These are phyloP conservation scores for Tylopilus sp. DNA, from an alignment of 768 basidiomycete species.

Conservation along the genomic window DNA sequence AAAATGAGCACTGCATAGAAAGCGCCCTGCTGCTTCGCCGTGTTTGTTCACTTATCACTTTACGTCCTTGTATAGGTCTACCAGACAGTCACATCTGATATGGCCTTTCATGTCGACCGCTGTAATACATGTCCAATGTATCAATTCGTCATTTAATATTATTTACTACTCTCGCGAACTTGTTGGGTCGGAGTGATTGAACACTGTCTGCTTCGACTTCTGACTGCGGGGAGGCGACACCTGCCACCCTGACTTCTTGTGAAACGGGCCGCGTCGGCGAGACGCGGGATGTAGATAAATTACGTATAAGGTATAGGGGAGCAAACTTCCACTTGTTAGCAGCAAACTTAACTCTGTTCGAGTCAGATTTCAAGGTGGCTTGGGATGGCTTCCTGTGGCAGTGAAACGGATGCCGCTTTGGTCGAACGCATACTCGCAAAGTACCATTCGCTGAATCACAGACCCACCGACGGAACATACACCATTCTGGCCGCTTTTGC, in stretches of 20 bases:
- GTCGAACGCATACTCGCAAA: conserved; percentile 38
- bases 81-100: conserved; percentile 10
- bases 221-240: conserved; percentile 7
- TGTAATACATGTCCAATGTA: conserved; percentile 26
- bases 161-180: conserved; percentile 14
- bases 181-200: conserved; percentile 3
- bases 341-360: neutral
- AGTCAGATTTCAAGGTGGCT: no score
- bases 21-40: conserved; percentile 1
- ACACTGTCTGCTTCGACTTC: conserved; percentile 5
- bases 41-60: conserved; percentile 8
- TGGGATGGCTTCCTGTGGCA: conserved; percentile 7
- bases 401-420: conserved; percentile 23
- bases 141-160: conserved; percentile 19
- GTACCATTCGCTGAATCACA: conserved; percentile 47
- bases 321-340: no score
- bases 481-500: conserved; percentile 60
- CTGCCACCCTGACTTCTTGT: conserved; percentile 33
- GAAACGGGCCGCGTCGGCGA: conserved; percentile 4
- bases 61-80: conserved; percentile 6
- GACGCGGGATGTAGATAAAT: neutral
- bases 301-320: conserved; percentile 31
- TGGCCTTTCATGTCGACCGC: conserved; percentile 5
- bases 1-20: conserved; percentile 41
- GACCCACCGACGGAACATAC: conserved; percentile 53